Evolutionary conservation across 176 grass and related monocot genomes (phyloP).

Genomic region (Canna indica): DNA sequence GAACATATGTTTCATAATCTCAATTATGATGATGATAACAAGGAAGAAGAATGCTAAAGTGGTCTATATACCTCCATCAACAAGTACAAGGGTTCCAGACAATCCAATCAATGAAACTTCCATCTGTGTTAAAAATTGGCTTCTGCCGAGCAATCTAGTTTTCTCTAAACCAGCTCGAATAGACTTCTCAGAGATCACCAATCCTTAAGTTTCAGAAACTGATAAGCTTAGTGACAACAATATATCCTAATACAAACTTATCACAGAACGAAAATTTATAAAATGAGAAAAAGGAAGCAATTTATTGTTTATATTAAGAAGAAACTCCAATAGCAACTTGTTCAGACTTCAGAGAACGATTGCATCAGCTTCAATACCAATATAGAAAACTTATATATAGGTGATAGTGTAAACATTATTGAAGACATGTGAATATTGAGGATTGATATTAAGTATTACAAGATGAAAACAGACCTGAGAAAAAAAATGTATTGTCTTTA

Average conservation of each 20-base stretch:
- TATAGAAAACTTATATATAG: not conserved
- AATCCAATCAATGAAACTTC: conserved; percentile 48
- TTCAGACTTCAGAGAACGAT: not conserved
- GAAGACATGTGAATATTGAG: not conserved
- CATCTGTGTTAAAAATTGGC: conserved; percentile 52
- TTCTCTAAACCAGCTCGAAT: conserved; percentile 56
- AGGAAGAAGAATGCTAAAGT: not conserved
- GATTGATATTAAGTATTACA: not conserved
- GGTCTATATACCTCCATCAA: conserved; percentile 52
- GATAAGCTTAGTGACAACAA: not conserved
- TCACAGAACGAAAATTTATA: no score
- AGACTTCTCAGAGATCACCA: conserved; percentile 49
- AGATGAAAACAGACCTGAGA: not conserved
- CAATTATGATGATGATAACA: not conserved
- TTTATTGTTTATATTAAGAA: not conserved
- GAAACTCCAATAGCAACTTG: not conserved
- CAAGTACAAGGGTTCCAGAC: conserved; percentile 32
- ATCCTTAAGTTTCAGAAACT: conserved; percentile 32
- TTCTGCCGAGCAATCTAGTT: conserved; percentile 55
- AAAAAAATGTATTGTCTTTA: no score
- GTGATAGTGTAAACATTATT: not conserved
- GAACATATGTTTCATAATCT: conserved; percentile 24
- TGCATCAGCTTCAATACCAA: not conserved
- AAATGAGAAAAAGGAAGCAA: no score
- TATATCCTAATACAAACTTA: not conserved